Percentiles rank a stretch among this genome's conserved stretches.
Conservation (phyloP, 2,329 filamentous ascomycete species). For the Fusarium nanum region DNA sequence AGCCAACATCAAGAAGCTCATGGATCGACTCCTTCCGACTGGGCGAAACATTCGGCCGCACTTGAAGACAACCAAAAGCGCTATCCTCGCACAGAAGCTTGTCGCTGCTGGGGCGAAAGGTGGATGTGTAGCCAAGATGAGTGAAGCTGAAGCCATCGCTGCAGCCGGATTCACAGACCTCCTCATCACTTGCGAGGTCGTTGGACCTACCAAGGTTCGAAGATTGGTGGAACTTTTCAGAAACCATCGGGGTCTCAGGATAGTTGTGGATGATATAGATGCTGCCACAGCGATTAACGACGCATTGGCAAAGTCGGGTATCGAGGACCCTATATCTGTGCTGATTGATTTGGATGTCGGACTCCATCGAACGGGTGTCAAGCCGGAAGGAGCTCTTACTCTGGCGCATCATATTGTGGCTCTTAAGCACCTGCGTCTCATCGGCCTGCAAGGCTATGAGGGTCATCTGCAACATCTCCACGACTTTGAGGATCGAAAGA, state of each 20-base stretch:
- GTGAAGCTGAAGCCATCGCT: conserved; percentile 34
- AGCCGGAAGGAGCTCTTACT: background rate
- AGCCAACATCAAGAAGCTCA: conserved; percentile 60
- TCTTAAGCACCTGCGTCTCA: conserved; percentile 16
- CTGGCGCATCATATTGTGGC: conserved; percentile 19
- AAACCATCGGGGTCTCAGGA: conserved; percentile 11
- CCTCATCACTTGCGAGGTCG: conserved; percentile 39
- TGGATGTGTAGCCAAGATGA: conserved; percentile 33
- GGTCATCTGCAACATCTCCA: conserved; percentile 36
- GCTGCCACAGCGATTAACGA: conserved; percentile 26
- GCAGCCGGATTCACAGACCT: conserved; percentile 32
- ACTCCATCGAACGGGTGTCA: conserved; percentile 14
- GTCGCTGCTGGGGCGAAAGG: conserved; percentile 33
- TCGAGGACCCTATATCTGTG: conserved; percentile 12
- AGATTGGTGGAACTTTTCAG: conserved; percentile 28
- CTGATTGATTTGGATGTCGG: conserved; percentile 38
- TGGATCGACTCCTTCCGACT: conserved; percentile 56
- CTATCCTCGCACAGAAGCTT: conserved; percentile 19
- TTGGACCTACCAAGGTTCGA: conserved; percentile 21
- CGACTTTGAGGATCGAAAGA: conserved; percentile 26
- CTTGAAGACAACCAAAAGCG: conserved; percentile 37
- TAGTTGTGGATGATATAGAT: conserved; percentile 25
- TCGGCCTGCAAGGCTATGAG: conserved; percentile 37
- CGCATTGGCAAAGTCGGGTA: conserved; percentile 6
- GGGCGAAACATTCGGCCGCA: conserved; percentile 49